A percentile compares a stretch with the other conserved stretches of the same genome.
Conservation (phyloP, 495 filamentous ascomycete species). For the Podospora fimiseda region DNA sequence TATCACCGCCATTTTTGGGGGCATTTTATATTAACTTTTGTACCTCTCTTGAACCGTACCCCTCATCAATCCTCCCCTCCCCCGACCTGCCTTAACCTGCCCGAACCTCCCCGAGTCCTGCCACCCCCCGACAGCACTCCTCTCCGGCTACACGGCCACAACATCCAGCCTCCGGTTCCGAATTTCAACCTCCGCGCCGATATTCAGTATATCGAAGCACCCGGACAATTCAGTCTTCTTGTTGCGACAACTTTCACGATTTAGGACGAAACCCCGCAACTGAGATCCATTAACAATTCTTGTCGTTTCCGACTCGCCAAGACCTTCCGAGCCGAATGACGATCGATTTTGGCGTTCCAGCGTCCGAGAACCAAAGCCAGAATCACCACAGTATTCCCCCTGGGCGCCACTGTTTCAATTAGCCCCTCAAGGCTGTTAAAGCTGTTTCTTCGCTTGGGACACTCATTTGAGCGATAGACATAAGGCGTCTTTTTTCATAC, state of each 20-base stretch:
- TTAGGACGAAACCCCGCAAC: no score
- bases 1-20: not conserved
- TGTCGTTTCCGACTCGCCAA: not conserved
- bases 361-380: slow-evolving; percentile 7
- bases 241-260: not conserved
- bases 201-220: no score
- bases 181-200: not conserved
- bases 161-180: not conserved
- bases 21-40: not conserved
- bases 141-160: not conserved
- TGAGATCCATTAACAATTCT: no score
- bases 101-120: not conserved
- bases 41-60: not conserved
- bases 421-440: slow-evolving; percentile 5
- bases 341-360: slow-evolving; percentile 6
- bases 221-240: not conserved
- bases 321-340: slow-evolving; percentile 7
- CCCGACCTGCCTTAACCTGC: not conserved
- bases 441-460: not conserved
- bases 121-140: no score
- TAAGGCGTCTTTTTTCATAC: no score
- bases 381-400: not conserved
- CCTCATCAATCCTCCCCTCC: not conserved
- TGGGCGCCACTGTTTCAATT: not conserved
- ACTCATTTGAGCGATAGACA: no score